These are phyloP conservation scores for Botrytis porri DNA, from an alignment of 2,329 filamentous ascomycete species.

Conservation along the genomic window DNA sequence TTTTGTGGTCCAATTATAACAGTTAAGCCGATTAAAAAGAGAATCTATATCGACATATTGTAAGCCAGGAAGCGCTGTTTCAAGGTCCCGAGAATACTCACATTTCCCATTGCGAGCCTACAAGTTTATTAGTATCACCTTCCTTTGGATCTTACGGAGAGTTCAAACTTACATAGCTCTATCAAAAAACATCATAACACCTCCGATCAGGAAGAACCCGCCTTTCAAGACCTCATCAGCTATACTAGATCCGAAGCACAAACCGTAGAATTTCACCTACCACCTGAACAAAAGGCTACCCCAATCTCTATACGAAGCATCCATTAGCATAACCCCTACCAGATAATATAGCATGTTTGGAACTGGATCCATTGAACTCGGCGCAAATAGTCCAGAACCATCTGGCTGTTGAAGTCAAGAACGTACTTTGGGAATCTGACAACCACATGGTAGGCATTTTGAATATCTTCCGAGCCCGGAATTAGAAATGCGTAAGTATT, in stretches of 20 bases:
- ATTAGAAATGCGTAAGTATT: not conserved
- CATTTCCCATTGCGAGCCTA: conserved; percentile 95
- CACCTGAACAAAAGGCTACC: conserved; percentile 95
- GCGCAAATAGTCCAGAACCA: conserved; percentile 25
- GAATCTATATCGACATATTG: conserved; percentile 59
- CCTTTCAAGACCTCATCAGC: conserved; percentile 51
- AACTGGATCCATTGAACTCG: conserved; percentile 24
- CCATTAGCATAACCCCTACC: conserved; percentile 30
- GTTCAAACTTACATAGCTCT: conserved; percentile 72
- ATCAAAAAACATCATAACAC: conserved; percentile 97
- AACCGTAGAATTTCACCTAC: conserved; percentile 55
- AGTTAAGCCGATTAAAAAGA: conserved; percentile 94
- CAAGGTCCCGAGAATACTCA: conserved; percentile 19
- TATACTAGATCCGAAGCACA: conserved; percentile 20
- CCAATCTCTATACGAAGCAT: conserved; percentile 69
- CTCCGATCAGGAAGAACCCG: conserved; percentile 90
- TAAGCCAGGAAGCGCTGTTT: conserved; percentile 45
- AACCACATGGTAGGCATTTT: conserved; percentile 74
- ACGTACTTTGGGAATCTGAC: conserved; percentile 89
- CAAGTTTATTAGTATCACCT: not conserved
- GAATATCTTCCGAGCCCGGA: conserved; percentile 5
- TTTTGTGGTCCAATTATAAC: conserved; percentile 93
- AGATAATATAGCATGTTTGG: not conserved
- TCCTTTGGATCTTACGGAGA: not conserved
- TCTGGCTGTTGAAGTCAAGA: conserved; percentile 7